Evolutionary conservation across 2,329 filamentous ascomycete species (phyloP).

Genomic region (Hymenoscyphus fraxineus): DNA sequence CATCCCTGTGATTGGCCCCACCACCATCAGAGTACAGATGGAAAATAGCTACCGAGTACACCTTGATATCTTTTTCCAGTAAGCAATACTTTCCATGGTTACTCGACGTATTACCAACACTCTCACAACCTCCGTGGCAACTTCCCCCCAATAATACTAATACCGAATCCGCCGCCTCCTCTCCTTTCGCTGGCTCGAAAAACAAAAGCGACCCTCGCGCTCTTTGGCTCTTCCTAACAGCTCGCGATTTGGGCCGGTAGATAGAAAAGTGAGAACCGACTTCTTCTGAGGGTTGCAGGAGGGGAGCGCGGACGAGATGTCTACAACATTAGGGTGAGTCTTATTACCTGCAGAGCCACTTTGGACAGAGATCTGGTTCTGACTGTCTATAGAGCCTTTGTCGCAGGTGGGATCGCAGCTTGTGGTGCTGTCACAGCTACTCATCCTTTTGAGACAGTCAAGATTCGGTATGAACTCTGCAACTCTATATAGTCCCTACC

Average conservation of each 20-base stretch:
- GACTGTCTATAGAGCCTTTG: conserved; percentile 62
- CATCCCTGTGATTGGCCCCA: neutral
- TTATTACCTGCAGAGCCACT: neutral
- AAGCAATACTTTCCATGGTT: neutral
- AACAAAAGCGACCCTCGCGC: neutral
- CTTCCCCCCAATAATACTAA: neutral
- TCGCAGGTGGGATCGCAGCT: conserved; percentile 92
- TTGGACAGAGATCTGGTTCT: conserved; percentile 18
- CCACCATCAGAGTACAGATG: too few species aligned
- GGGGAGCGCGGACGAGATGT: conserved; percentile 39
- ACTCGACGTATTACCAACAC: neutral
- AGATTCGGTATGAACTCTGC: conserved; percentile 70
- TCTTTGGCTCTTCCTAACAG: too few species aligned
- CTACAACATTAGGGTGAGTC: conserved; percentile 49
- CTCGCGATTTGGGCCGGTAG: neutral
- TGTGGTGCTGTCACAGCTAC: conserved; percentile 97
- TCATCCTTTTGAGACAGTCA: conserved; percentile 97
- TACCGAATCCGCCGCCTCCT: neutral
- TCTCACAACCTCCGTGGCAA: neutral
- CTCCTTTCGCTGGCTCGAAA: neutral
- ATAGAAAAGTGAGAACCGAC: conserved; percentile 1
- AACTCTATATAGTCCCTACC: conserved; percentile 7
- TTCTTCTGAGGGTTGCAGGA: conserved; percentile 20
- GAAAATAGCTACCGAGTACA: neutral
- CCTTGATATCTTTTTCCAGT: neutral